Percentiles rank a stretch among this genome's conserved stretches.
These are phyloP conservation scores for Hamamelis virginiana DNA, from an alignment of 164 flowering plant species.

Conservation along the genomic window DNA sequence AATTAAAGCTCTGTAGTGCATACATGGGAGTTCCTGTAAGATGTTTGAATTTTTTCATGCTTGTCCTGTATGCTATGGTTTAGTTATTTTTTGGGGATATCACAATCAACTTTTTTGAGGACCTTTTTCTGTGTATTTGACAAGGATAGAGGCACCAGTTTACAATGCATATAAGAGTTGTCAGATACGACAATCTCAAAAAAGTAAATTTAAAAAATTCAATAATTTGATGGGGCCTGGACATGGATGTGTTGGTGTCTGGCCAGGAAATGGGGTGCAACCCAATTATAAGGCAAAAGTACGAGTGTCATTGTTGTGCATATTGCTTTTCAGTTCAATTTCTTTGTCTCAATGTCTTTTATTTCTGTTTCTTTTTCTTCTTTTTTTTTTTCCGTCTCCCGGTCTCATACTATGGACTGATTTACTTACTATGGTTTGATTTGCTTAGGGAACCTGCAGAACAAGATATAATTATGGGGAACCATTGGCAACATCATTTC, in stretches of 20 bases:
- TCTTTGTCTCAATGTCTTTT: neutral
- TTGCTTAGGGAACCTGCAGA: conserved; percentile 28
- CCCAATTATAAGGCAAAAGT: neutral
- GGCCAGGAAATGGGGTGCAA: neutral
- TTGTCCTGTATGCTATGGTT: neutral
- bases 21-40: conserved; percentile 73
- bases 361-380: neutral
- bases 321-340: neutral
- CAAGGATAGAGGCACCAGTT: neutral
- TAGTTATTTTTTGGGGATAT: neutral
- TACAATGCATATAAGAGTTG: neutral
- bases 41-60: neutral
- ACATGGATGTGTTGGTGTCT: neutral
- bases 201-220: neutral
- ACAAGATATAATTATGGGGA: conserved; percentile 74
- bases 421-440: conserved; percentile 1
- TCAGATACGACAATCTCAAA: neutral
- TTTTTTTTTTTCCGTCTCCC: neutral
- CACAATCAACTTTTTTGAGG: neutral
- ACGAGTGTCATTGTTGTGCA: neutral
- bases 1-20: conserved; percentile 61
- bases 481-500: conserved; percentile 78
- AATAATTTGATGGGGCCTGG: too few relatives aligned
- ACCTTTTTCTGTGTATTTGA: neutral
- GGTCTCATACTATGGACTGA: neutral